These are phyloP conservation scores for Claviceps sp. DNA, from an alignment of 2,329 filamentous ascomycete genomes.

Conservation along the genomic window DNA sequence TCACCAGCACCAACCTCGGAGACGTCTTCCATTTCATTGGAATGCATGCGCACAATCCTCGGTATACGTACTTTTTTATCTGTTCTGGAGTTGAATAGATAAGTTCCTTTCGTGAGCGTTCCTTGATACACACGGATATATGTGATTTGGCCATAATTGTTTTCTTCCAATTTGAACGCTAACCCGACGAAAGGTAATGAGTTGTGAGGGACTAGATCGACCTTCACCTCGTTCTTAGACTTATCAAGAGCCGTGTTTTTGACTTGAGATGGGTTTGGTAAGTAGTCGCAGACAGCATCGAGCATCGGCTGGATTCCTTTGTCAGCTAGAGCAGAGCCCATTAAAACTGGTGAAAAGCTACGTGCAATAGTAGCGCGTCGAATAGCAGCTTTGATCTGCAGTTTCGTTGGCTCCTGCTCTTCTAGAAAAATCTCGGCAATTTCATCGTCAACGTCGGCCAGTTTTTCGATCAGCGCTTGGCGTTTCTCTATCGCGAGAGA, in stretches of 20 bases:
- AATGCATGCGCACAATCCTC: slow-evolving; percentile 97
- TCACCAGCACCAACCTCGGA: slow-evolving; percentile 86
- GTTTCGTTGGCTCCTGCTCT: slow-evolving; percentile 62
- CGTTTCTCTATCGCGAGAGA: slow-evolving; percentile 72
- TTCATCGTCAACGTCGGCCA: slow-evolving; percentile 95
- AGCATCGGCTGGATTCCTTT: slow-evolving; percentile 95
- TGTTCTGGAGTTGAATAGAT: slow-evolving; percentile 85
- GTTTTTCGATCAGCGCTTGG: slow-evolving; percentile 76
- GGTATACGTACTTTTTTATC: slow-evolving; percentile 96
- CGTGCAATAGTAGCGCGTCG: slow-evolving; percentile 76
- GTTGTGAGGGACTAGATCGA: slow-evolving; percentile 87
- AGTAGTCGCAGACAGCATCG: slow-evolving; percentile 89
- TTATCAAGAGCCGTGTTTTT: slow-evolving; percentile 82
- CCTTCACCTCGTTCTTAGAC: slow-evolving; percentile 61
- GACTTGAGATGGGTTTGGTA: slow-evolving; percentile 83
- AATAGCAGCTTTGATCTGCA: slow-evolving; percentile 86
- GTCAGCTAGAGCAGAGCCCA: slow-evolving; percentile 91
- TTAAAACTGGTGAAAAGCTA: slow-evolving; percentile 89
- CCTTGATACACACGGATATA: slow-evolving; percentile 99
- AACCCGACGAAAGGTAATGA: slow-evolving; percentile 87
- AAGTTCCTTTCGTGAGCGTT: slow-evolving; percentile 71
- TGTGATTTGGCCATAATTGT: slow-evolving; percentile 94
- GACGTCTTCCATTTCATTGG: slow-evolving; percentile 98
- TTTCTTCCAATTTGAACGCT: slow-evolving; percentile 98
- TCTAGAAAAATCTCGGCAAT: slow-evolving; percentile 93